Evolutionary conservation across 225 moss, liverwort and hornwort species (phyloP).

Genomic region (Marchantia polymorpha): DNA sequence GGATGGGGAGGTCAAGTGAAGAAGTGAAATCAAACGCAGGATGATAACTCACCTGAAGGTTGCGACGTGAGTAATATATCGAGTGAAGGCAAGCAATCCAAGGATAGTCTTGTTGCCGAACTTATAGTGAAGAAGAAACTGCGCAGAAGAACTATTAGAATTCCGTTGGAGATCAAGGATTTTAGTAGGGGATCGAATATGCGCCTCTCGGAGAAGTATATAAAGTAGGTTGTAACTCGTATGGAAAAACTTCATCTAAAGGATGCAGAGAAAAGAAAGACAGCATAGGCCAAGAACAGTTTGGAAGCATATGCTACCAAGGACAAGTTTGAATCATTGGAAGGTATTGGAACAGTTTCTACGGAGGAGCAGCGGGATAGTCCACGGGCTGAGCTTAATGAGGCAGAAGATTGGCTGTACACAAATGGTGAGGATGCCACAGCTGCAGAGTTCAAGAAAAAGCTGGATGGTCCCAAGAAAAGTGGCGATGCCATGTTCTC

Average conservation of each 20-base stretch:
- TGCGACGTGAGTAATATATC: conserved; percentile 33
- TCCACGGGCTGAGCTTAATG: conserved; percentile 66
- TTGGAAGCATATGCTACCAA: conserved; percentile 91
- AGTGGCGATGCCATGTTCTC: conserved; percentile 66
- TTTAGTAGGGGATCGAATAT: conserved; percentile 63
- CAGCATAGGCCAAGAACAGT: conserved; percentile 91
- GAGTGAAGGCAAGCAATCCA: conserved; percentile 34
- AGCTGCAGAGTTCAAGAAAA: conserved; percentile 68
- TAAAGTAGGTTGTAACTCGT: conserved; percentile 58
- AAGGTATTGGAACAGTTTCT: conserved; percentile 60
- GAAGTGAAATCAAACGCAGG: conserved; percentile 25
- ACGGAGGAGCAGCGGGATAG: conserved; percentile 80
- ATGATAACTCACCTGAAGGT: conserved; percentile 22
- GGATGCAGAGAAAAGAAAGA: conserved; percentile 81
- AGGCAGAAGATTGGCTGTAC: conserved; percentile 99
- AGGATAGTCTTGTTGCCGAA: conserved; percentile 31
- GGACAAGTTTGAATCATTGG: conserved; percentile 71
- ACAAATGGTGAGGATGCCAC: conserved; percentile 82
- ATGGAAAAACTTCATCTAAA: conserved; percentile 66
- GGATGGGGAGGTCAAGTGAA: conserved; percentile 34
- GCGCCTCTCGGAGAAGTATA: conserved; percentile 59
- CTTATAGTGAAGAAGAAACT: conserved; percentile 60
- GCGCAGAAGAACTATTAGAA: conserved; percentile 80
- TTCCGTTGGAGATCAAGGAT: conserved; percentile 77
- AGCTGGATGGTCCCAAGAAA: conserved; percentile 55